Evolutionary conservation across 495 filamentous ascomycete genomes (phyloP).

Genomic region (Penicillium taxi): DNA sequence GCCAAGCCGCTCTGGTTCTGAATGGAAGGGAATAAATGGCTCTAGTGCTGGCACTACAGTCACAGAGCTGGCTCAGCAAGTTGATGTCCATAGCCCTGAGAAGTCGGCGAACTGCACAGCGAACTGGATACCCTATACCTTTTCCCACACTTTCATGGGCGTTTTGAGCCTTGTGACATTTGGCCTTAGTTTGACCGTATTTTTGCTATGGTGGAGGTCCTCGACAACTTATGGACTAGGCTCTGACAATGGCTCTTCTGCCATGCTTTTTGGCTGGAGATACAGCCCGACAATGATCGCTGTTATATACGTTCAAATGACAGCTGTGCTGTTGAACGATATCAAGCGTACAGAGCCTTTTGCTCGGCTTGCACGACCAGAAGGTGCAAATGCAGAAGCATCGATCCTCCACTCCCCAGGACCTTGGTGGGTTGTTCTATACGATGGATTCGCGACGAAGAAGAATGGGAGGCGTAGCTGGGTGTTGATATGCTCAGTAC

Average conservation of each 20-base stretch:
- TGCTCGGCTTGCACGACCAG: conserved; percentile 23
- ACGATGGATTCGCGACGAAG: conserved; percentile 18
- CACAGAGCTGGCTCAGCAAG: neutral
- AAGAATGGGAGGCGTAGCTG: conserved; percentile 18
- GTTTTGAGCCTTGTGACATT: conserved; percentile 4
- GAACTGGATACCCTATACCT: conserved; percentile 13
- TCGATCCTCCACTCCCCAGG: conserved; percentile 19
- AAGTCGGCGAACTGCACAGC: neutral
- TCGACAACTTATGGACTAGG: conserved; percentile 22
- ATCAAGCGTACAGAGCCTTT: conserved; percentile 28
- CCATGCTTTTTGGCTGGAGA: conserved; percentile 24
- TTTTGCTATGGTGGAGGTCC: conserved; percentile 14
- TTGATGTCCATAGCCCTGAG: neutral
- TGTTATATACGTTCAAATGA: conserved; percentile 25
- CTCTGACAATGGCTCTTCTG: conserved; percentile 19
- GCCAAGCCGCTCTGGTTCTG: conserved; percentile 8
- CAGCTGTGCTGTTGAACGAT: conserved; percentile 21
- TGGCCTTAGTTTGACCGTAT: conserved; percentile 5
- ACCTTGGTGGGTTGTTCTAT: conserved; percentile 22
- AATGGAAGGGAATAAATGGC: neutral
- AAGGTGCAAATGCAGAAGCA: conserved; percentile 13
- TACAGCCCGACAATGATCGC: conserved; percentile 26
- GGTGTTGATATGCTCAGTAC: conserved; percentile 20
- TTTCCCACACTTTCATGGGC: conserved; percentile 5
- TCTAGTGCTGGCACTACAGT: neutral